Conservation (phyloP, 768 basidiomycete genomes). For the Termitomyces sp. region DNA sequence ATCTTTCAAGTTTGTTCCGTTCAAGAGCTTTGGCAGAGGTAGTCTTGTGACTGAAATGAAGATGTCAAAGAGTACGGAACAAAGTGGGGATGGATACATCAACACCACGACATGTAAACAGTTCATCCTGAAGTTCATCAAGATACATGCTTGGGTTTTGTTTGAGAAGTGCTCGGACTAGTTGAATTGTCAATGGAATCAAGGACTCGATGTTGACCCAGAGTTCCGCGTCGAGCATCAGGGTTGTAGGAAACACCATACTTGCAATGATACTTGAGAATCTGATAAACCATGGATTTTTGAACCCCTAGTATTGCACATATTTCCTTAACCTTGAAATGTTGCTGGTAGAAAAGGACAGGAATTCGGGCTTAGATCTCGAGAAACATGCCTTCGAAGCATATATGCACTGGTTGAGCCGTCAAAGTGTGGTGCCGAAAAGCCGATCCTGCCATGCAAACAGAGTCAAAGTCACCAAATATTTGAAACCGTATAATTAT, state of each 20-base stretch:
- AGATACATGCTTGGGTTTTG: neutral
- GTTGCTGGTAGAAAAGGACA: slow-evolving; percentile 7
- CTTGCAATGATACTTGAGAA: neutral
- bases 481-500: neutral
- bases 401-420: neutral
- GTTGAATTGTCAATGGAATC: neutral
- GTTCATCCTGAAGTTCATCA: neutral
- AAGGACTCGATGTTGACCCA: neutral
- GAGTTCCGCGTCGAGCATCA: neutral
- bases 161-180: neutral
- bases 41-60: neutral
- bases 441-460: neutral
- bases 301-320: slow-evolving; percentile 17
- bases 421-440: neutral
- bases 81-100: neutral
- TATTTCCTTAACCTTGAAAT: slow-evolving; percentile 15
- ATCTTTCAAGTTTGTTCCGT: neutral
- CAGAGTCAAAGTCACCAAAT: neutral
- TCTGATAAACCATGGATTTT: slow-evolving; percentile 8
- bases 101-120: neutral
- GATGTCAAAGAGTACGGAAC: neutral
- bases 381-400: neutral
- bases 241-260: neutral
- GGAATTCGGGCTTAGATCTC: slow-evolving; percentile 16
- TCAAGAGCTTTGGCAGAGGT: neutral